phyloP scores from a whole-genome alignment of 108 stramenopile species.

The Cyclostephanos invisitatus region DNA sequence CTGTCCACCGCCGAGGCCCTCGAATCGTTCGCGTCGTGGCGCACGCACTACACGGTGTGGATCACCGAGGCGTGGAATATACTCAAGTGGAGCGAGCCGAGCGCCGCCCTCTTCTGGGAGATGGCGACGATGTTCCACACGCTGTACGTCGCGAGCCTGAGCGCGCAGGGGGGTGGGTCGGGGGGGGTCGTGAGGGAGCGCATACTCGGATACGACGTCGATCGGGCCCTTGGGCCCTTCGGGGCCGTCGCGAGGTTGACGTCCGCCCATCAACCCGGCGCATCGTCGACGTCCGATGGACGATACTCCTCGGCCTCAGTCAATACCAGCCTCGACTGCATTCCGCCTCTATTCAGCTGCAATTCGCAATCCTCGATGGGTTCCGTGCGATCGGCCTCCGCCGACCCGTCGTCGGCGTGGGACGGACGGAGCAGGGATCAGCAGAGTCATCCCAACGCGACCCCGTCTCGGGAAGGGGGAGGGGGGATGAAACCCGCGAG shows the following conservation, averaged over 20 bases:
- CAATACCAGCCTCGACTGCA: conserved; percentile 13
- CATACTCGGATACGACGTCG: conserved; percentile 14
- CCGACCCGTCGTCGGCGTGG: conserved; percentile 5
- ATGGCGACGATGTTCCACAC: conserved; percentile 95
- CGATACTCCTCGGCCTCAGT: not conserved
- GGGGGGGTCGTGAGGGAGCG: conserved; percentile 21
- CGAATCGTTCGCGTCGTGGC: conserved; percentile 36
- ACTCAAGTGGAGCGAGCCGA: conserved; percentile 86
- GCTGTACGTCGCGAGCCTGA: conserved; percentile 68
- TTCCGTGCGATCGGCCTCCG: conserved; percentile 51
- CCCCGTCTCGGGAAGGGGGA: not conserved
- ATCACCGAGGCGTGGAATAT: conserved; percentile 93
- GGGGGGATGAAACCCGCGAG: conserved; percentile 45
- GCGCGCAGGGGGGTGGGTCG: conserved; percentile 45
- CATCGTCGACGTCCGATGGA: not conserved
- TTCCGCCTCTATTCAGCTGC: conserved; percentile 86
- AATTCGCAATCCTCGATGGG: conserved; percentile 80
- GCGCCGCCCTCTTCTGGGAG: conserved; percentile 94
- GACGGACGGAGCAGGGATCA: not conserved
- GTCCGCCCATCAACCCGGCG: not conserved
- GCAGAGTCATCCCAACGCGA: not conserved
- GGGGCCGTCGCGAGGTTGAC: conserved; percentile 11
- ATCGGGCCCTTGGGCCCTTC: conserved; percentile 1
- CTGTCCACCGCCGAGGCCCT: conserved; percentile 47
- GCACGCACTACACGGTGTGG: conserved; percentile 85